These are phyloP conservation scores for Hippophae rhamnoides DNA, from an alignment of 306 rosid genomes.

Conservation along the genomic window DNA sequence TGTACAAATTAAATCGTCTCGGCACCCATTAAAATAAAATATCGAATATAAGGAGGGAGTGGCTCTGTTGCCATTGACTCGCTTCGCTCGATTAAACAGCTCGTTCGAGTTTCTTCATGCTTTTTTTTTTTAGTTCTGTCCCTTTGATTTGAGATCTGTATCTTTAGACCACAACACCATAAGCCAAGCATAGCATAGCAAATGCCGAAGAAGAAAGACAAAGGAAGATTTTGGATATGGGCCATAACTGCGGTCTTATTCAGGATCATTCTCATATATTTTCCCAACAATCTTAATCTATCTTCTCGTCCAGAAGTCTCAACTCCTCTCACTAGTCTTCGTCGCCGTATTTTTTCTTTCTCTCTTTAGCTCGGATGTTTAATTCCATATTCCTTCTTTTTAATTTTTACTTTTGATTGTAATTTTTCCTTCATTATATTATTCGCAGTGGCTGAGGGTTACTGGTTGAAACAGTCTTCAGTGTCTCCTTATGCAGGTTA, in stretches of 20 bases:
- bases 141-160: too few relatives aligned
- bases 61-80: too few relatives aligned
- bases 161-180: neutral
- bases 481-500: conserved; percentile 79
- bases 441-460: conserved; percentile 77
- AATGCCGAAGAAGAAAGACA: conserved; percentile 32
- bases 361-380: neutral
- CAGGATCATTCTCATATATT: conserved; percentile 60
- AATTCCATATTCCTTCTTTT: neutral
- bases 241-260: conserved; percentile 44
- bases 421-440: neutral
- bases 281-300: conserved; percentile 62
- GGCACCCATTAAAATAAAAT: too few relatives aligned
- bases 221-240: conserved; percentile 66
- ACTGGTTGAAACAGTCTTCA: conserved; percentile 82
- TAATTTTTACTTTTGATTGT: too few relatives aligned
- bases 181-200: neutral
- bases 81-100: too few relatives aligned
- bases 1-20: too few relatives aligned
- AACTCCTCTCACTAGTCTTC: conserved; percentile 88
- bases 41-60: too few relatives aligned
- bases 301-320: conserved; percentile 92
- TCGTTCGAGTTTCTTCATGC: too few relatives aligned
- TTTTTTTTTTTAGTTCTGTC: too few relatives aligned
- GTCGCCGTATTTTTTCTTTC: conserved; percentile 44